Base-by-base conservation (phyloP, 169 alveolate genomes). In the Babesia divergens region DNA sequence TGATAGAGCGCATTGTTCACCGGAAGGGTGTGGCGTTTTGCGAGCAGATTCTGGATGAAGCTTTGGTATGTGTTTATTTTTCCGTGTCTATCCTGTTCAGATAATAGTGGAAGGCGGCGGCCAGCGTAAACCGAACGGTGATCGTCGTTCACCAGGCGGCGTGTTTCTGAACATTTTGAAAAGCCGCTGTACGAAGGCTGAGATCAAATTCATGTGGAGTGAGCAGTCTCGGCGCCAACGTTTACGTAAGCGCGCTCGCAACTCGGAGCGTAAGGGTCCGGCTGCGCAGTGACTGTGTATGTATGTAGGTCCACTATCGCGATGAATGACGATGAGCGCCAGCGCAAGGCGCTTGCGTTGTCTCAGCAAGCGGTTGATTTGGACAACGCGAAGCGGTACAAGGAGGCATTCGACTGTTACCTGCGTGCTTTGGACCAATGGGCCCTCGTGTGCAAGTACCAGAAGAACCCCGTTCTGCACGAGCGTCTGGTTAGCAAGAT, bases 401-500 rank as follows among this genome's bases (percentile, higher is more conserved):
- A 68, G 16, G 53, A 40, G 42, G 72, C 84, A 42, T 40, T 80
- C 49, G 82, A 80, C 2, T 31, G 51, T 24, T 79, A 79, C 83
- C 54, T 68, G 13, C 44, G 55, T 13, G 87, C 87, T 7, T 35
- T 79, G 52, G 83, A 79, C 22, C 87, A 66, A 29, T 66, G 83
- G 82, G 44, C 68, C 18, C 18, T 79, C 31, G 82, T 79, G 26
- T 79, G 82, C 54, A 79, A 79, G 55, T 79, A 83, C 72, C 89
- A 87, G 75, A 80, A 77, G 38, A 76, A 87, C 54, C 58, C 85
- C 3, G 80, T 67, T 42, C 68, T 87, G 65, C 83, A 77, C 59
- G 91, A 84, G 56, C 72, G 71, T 46, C 75, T 83, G 62, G 54
- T 80, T 42, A 77, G 56, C 38, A 83, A 77, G 72, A 88, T 88